A percentile compares a stretch with the other conserved stretches of the same genome.
Evolutionary conservation across 2,329 filamentous ascomycete genomes (phyloP).

Genomic region (Dothistroma septosporum): DNA sequence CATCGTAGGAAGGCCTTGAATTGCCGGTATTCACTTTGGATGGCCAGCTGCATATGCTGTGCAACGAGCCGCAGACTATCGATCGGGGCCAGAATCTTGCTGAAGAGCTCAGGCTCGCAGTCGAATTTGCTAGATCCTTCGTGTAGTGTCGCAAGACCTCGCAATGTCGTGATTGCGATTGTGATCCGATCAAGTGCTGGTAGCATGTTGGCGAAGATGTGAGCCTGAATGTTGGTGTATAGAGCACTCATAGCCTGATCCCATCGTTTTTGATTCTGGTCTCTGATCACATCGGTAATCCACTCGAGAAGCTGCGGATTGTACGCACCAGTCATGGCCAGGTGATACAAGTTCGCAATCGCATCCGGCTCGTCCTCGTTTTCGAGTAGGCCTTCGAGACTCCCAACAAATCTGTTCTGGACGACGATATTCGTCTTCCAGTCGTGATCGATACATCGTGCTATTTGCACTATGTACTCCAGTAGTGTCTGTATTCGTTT

Average conservation of each 20-base stretch:
- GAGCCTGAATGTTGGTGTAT: slow-evolving; percentile 68
- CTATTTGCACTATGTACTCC: slow-evolving; percentile 76
- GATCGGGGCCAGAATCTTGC: slow-evolving; percentile 59
- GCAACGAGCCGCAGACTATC: slow-evolving; percentile 71
- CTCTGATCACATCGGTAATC: slow-evolving; percentile 48
- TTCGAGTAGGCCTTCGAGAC: slow-evolving; percentile 67
- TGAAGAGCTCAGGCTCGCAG: slow-evolving; percentile 43
- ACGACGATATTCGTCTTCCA: slow-evolving; percentile 80
- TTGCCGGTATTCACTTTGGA: slow-evolving; percentile 71
- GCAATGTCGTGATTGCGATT: slow-evolving; percentile 75
- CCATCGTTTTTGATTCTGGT: slow-evolving; percentile 72
- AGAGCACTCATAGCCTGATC: slow-evolving; percentile 78
- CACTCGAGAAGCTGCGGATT: slow-evolving; percentile 75
- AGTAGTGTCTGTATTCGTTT: slow-evolving; percentile 80
- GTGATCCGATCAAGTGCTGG: slow-evolving; percentile 80
- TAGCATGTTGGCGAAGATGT: slow-evolving; percentile 83
- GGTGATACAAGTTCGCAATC: slow-evolving; percentile 74
- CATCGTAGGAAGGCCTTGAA: slow-evolving; percentile 78
- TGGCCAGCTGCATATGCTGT: slow-evolving; percentile 66
- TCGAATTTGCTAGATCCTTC: slow-evolving; percentile 59
- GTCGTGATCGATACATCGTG: slow-evolving; percentile 73
- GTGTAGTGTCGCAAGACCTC: slow-evolving; percentile 78
- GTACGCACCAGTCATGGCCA: slow-evolving; percentile 78
- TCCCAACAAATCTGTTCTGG: slow-evolving; percentile 14
- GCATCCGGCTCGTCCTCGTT: slow-evolving; percentile 62